Percentiles rank a stretch among this genome's conserved stretches.
Conservation (phyloP, 2,329 filamentous ascomycete species). For the Nothopassalora personata region DNA sequence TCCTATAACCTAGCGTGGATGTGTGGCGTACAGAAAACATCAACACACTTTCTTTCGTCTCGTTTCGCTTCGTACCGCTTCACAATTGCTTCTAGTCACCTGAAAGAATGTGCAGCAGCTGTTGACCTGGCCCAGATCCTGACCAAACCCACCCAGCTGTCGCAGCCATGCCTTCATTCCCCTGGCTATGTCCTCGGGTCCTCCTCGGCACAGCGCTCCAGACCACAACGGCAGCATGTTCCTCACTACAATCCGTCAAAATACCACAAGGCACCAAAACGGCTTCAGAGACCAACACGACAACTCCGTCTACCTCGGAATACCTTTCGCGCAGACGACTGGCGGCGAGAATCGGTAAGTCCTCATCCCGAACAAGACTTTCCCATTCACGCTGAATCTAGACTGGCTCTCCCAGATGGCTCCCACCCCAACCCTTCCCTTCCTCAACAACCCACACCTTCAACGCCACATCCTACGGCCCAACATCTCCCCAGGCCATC, state of each 20-base stretch:
- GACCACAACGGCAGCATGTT: background rate
- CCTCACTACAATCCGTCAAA: background rate
- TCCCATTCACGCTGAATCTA: no score
- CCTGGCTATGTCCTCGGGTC: background rate
- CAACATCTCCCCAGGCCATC: slow-evolving; percentile 8
- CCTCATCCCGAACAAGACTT: no score
- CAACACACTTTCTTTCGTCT: background rate
- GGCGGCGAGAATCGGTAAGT: slow-evolving; percentile 36
- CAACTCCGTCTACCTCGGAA: slow-evolving; percentile 35
- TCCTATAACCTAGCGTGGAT: background rate
- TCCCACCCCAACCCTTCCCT: slow-evolving; percentile 27
- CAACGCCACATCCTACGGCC: slow-evolving; percentile 5
- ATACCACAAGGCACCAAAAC: slow-evolving; percentile 4
- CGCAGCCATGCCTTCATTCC: background rate
- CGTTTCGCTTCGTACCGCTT: background rate
- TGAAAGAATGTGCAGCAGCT: background rate
- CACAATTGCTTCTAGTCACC: no score
- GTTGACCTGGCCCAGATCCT: background rate
- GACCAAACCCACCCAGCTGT: background rate
- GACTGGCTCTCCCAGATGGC: slow-evolving; percentile 22
- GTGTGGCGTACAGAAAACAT: background rate
- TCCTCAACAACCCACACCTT: slow-evolving; percentile 16
- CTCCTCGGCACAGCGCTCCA: background rate
- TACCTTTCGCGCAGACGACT: slow-evolving; percentile 39
- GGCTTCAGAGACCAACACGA: slow-evolving; percentile 10